Evolutionary conservation across 164 flowering plant genomes (phyloP).

Genomic region (Chimonanthus salicifolius): DNA sequence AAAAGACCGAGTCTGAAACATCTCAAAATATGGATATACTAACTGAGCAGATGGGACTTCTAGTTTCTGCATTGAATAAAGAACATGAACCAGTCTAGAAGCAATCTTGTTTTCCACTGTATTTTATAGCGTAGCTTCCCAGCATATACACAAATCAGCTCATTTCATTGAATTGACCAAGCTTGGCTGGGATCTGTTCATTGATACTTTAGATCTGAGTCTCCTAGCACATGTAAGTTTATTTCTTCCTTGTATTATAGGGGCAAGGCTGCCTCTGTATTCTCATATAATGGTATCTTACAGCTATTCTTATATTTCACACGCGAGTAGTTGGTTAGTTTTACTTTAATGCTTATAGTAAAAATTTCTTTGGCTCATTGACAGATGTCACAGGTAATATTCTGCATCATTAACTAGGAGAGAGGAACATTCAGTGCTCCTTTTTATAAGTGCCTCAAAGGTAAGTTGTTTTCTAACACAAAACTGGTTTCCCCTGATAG

Average conservation of each 20-base stretch:
- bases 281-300: background rate
- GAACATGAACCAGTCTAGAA: background rate
- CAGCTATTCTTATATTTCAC: too few species aligned
- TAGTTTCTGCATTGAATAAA: background rate
- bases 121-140: background rate
- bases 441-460: background rate
- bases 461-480: background rate
- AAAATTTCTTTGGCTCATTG: background rate
- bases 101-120: background rate
- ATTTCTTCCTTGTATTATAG: background rate
- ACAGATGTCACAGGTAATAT: background rate
- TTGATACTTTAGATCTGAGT: background rate
- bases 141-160: background rate
- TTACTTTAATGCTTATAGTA: background rate
- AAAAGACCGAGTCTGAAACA: background rate
- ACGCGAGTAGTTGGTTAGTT: background rate
- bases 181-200: background rate
- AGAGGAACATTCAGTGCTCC: background rate
- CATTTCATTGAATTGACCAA: background rate
- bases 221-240: background rate
- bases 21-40: background rate
- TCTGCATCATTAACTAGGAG: background rate
- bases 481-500: background rate
- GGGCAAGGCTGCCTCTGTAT: background rate
- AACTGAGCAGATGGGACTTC: slow-evolving; percentile 4